Evolutionary conservation across 306 rosid genomes (phyloP).

Genomic region (Trifolium repens): DNA sequence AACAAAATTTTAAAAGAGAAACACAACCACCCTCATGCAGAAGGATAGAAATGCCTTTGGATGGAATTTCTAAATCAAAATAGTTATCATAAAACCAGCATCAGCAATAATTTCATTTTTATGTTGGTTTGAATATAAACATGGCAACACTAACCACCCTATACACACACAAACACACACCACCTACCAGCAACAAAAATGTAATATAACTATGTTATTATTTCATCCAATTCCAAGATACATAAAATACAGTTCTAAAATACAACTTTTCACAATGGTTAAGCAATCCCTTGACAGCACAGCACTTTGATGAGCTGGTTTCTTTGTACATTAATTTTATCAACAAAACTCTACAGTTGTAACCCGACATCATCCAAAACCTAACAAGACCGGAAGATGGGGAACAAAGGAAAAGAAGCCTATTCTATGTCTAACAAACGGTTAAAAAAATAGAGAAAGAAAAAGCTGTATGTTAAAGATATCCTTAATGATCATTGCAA

Average conservation of each 20-base stretch:
- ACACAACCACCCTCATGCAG: too few species aligned
- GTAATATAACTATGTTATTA: slow-evolving; percentile 19
- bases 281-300: slow-evolving; percentile 35
- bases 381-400: slow-evolving; percentile 39
- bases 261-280: slow-evolving; percentile 45
- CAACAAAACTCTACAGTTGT: slow-evolving; percentile 39
- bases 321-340: slow-evolving; percentile 43
- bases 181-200: background rate
- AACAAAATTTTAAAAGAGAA: too few species aligned
- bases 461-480: background rate
- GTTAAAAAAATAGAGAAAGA: background rate
- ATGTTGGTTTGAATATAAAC: too few species aligned
- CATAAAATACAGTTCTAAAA: slow-evolving; percentile 45
- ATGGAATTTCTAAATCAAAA: too few species aligned
- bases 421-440: slow-evolving; percentile 40
- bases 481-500: slow-evolving; percentile 35
- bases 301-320: slow-evolving; percentile 34
- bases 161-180: too few species aligned
- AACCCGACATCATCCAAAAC: slow-evolving; percentile 44
- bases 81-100: too few species aligned
- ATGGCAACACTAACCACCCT: too few species aligned
- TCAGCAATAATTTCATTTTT: too few species aligned
- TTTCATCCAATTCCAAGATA: slow-evolving; percentile 43
- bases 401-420: slow-evolving; percentile 33
- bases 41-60: too few species aligned